These are phyloP conservation scores for Elsinoe arachidis DNA, from an alignment of 2,329 filamentous ascomycete genomes.

Conservation along the genomic window DNA sequence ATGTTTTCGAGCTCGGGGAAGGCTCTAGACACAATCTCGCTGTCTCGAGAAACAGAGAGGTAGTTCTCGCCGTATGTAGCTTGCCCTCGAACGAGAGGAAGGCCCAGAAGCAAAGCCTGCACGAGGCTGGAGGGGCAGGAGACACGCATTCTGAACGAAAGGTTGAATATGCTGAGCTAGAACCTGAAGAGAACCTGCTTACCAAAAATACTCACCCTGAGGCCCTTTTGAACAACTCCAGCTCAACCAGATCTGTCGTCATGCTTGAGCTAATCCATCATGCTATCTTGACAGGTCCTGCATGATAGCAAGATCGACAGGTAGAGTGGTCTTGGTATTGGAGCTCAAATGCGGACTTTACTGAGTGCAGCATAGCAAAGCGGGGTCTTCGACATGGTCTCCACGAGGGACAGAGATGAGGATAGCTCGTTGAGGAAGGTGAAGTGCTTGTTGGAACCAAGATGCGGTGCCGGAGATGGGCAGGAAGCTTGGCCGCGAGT, in stretches of 20 bases:
- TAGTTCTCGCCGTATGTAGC: slow-evolving; percentile 5
- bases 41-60: slow-evolving; percentile 2
- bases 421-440: slow-evolving; percentile 10
- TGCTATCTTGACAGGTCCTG: background rate
- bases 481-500: slow-evolving; percentile 8
- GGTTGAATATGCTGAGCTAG: background rate
- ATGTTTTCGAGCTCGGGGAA: slow-evolving; percentile 19
- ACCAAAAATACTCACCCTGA: background rate
- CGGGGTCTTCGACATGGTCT: background rate
- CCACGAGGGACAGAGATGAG: background rate
- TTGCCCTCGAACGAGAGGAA: background rate
- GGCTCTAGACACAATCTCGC: background rate
- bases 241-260: background rate
- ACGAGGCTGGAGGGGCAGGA: background rate
- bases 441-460: slow-evolving; percentile 1
- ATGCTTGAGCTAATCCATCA: background rate
- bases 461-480: slow-evolving; percentile 6
- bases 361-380: background rate
- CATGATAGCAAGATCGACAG: slow-evolving; percentile 8
- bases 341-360: background rate
- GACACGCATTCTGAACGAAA: background rate
- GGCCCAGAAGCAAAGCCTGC: background rate
- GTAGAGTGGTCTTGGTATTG: slow-evolving; percentile 7
- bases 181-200: too few species aligned
- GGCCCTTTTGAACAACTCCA: background rate